Evolutionary conservation across 805 yeast genomes (phyloP).

Genomic region (Ogataea zsoltii): DNA sequence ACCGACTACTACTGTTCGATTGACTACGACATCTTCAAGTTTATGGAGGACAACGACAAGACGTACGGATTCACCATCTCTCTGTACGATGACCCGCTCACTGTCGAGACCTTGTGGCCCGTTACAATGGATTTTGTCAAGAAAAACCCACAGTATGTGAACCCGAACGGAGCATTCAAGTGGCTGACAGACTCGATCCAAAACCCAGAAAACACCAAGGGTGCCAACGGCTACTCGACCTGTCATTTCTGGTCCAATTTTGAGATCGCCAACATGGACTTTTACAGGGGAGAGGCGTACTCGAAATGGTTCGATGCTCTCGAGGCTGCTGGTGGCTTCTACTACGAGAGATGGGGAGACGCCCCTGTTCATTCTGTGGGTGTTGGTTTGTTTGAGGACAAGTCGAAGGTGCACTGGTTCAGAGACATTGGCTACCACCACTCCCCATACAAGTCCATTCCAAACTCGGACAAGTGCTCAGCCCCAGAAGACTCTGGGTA

Average conservation of each 20-base stretch:
- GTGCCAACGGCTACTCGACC: slow-evolving; percentile 48
- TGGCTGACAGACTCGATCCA: slow-evolving; percentile 56
- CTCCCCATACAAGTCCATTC: slow-evolving; percentile 76
- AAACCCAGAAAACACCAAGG: slow-evolving; percentile 43
- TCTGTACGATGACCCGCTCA: slow-evolving; percentile 68
- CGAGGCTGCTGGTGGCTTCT: slow-evolving; percentile 78
- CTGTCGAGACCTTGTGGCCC: slow-evolving; percentile 69
- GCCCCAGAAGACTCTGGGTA: slow-evolving; percentile 36
- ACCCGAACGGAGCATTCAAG: slow-evolving; percentile 56
- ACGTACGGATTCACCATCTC: slow-evolving; percentile 75
- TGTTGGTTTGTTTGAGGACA: slow-evolving; percentile 69
- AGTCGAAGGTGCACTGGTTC: slow-evolving; percentile 77
- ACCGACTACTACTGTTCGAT: slow-evolving; percentile 68
- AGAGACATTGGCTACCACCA: slow-evolving; percentile 81
- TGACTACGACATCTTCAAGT: slow-evolving; percentile 75
- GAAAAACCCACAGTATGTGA: slow-evolving; percentile 58
- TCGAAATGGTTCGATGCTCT: slow-evolving; percentile 62
- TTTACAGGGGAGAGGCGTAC: slow-evolving; percentile 71
- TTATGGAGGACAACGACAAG: slow-evolving; percentile 67
- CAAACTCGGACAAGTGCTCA: slow-evolving; percentile 55
- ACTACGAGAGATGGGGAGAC: slow-evolving; percentile 93
- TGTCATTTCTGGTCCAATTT: slow-evolving; percentile 93
- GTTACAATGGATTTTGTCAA: slow-evolving; percentile 63
- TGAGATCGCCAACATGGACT: slow-evolving; percentile 83
- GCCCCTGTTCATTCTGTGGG: slow-evolving; percentile 88